These are phyloP conservation scores for Colletotrichum karsti DNA, from an alignment of 2,329 filamentous ascomycete species.

Conservation along the genomic window DNA sequence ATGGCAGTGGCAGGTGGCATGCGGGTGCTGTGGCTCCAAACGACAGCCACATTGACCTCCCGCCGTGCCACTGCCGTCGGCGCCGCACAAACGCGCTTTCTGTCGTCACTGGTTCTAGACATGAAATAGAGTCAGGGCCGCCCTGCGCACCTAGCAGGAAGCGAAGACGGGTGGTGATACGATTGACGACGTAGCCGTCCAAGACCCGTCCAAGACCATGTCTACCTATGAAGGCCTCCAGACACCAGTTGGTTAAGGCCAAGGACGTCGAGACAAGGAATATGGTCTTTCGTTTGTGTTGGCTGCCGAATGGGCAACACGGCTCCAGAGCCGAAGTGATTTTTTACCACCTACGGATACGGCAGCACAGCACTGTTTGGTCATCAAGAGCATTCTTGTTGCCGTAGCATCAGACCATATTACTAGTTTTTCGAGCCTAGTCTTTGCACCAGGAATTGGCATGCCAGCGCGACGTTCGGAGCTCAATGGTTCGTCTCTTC, in stretches of 20 bases:
- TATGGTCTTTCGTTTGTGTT: no score
- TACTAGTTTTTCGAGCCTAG: neutral
- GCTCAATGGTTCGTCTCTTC: neutral
- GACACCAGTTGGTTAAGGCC: no score
- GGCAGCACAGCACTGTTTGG: neutral
- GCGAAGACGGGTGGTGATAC: neutral
- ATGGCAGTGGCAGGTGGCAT: neutral
- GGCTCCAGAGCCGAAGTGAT: no score
- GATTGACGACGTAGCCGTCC: neutral
- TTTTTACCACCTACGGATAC: neutral
- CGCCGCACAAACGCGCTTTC: neutral
- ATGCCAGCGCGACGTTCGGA: slow-evolving; percentile 1
- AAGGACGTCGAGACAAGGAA: neutral
- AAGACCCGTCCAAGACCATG: neutral
- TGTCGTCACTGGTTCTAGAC: slow-evolving; percentile 5
- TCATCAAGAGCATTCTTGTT: neutral
- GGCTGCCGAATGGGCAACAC: no score
- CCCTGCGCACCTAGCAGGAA: neutral
- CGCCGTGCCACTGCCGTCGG: slow-evolving; percentile 4
- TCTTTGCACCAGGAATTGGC: neutral
- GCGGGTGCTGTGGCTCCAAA: neutral
- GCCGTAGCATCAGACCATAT: neutral
- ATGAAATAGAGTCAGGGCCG: neutral
- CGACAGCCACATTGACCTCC: slow-evolving; percentile 20
- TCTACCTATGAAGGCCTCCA: neutral